These are phyloP conservation scores for Diplocarpon mali DNA, from an alignment of 2,329 filamentous ascomycete genomes.

Conservation along the genomic window DNA sequence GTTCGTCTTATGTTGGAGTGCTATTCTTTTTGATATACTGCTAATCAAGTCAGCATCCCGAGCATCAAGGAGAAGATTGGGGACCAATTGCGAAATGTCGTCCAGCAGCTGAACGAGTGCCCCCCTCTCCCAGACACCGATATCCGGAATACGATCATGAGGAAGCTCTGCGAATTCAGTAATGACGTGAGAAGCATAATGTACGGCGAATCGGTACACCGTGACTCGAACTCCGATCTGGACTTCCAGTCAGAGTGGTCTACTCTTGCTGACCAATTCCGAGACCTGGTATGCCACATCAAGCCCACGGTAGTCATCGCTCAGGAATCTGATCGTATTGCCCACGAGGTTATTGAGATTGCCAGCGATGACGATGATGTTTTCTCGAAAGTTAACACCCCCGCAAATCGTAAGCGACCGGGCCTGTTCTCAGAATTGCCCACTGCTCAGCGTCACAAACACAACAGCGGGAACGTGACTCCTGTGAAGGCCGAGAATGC, in stretches of 20 bases:
- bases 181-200: slow-evolving; percentile 31
- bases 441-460: not conserved
- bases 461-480: too few relatives aligned
- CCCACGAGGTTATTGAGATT: slow-evolving; percentile 1
- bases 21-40: not conserved
- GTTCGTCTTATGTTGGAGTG: not conserved
- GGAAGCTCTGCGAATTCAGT: slow-evolving; percentile 47
- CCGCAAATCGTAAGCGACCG: slow-evolving; percentile 1
- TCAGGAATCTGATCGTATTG: slow-evolving; percentile 1
- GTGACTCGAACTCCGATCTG: slow-evolving; percentile 20
- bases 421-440: not conserved
- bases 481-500: slow-evolving; percentile 1
- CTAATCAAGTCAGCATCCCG: not conserved
- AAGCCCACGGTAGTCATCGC: slow-evolving; percentile 19
- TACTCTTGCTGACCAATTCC: slow-evolving; percentile 21
- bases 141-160: slow-evolving; percentile 52
- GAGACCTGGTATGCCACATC: slow-evolving; percentile 24
- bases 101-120: slow-evolving; percentile 42
- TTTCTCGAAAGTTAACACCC: not conserved
- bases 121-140: slow-evolving; percentile 56
- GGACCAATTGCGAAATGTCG: slow-evolving; percentile 38
- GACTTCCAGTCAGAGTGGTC: slow-evolving; percentile 29
- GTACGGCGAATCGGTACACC: not conserved
- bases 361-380: slow-evolving; percentile 6
- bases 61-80: slow-evolving; percentile 7